Evolutionary conservation across 805 yeast species (phyloP).

Genomic region (Tetrapisispora pingtungensis): DNA sequence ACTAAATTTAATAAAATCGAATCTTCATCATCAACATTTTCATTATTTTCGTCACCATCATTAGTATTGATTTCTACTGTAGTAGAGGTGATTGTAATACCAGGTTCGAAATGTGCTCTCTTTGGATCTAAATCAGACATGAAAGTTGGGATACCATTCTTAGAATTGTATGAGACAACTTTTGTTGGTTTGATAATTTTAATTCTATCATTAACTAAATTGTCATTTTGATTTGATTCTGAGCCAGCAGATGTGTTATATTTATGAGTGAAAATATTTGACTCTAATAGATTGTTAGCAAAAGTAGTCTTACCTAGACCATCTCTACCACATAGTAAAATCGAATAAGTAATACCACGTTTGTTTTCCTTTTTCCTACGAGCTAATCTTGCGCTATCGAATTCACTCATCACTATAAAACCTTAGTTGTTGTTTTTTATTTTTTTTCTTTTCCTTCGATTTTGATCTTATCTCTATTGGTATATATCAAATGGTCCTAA

Average conservation of each 20-base stretch:
- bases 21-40: constrained; percentile 17
- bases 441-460: too few relatives aligned
- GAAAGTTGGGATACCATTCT: constrained; percentile 50
- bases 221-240: constrained; percentile 5
- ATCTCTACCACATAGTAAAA: constrained; percentile 61
- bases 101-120: constrained; percentile 57
- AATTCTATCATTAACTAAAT: constrained; percentile 13
- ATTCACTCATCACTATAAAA: neutral
- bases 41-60: neutral
- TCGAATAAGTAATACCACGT: constrained; percentile 63
- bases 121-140: constrained; percentile 53
- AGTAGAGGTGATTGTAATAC: constrained; percentile 54
- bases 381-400: constrained; percentile 19
- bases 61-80: constrained; percentile 24
- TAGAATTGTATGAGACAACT: constrained; percentile 46
- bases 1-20: constrained; percentile 49
- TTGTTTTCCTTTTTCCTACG: constrained; percentile 57
- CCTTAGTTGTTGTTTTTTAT: too few relatives aligned
- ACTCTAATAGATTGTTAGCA: constrained; percentile 55
- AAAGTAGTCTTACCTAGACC: constrained; percentile 77
- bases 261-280: constrained; percentile 50
- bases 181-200: constrained; percentile 25
- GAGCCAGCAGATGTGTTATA: constrained; percentile 32
- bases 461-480: too few relatives aligned
- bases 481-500: too few relatives aligned